These are phyloP conservation scores for Neurospora africana DNA, from an alignment of 495 filamentous ascomycete species.

Conservation along the genomic window DNA sequence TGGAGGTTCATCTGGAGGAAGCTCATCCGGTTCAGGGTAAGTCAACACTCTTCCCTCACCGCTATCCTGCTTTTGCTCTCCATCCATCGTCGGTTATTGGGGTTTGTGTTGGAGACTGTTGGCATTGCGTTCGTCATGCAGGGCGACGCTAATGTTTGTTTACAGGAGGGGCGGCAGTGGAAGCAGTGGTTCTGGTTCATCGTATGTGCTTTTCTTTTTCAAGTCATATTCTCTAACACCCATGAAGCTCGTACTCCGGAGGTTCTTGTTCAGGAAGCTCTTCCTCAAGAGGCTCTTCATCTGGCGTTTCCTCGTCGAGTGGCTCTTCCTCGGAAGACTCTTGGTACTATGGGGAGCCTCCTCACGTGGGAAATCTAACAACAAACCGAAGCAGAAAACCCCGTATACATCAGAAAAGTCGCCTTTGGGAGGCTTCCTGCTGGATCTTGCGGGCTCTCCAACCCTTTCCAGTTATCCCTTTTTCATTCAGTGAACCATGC, in stretches of 20 bases:
- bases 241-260: neutral
- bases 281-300: neutral
- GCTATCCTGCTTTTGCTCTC: neutral
- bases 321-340: neutral
- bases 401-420: neutral
- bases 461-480: neutral
- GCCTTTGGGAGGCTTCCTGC: neutral
- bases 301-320: neutral
- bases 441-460: neutral
- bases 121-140: neutral
- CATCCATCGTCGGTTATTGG: neutral
- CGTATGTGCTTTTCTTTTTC: neutral
- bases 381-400: neutral
- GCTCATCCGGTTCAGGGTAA: constrained; percentile 8
- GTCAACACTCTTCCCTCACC: neutral
- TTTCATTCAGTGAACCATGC: neutral
- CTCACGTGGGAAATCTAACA: neutral
- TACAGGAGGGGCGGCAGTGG: neutral
- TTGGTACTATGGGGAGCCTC: neutral
- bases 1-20: constrained; percentile 23
- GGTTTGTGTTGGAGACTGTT: neutral
- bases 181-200: constrained; percentile 2
- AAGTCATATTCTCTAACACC: neutral
- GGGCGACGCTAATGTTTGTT: neutral
- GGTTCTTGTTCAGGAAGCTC: neutral